Base-by-base conservation (phyloP, 1,284 basidiomycete genomes). In the Leccinum ponderosum region DNA sequence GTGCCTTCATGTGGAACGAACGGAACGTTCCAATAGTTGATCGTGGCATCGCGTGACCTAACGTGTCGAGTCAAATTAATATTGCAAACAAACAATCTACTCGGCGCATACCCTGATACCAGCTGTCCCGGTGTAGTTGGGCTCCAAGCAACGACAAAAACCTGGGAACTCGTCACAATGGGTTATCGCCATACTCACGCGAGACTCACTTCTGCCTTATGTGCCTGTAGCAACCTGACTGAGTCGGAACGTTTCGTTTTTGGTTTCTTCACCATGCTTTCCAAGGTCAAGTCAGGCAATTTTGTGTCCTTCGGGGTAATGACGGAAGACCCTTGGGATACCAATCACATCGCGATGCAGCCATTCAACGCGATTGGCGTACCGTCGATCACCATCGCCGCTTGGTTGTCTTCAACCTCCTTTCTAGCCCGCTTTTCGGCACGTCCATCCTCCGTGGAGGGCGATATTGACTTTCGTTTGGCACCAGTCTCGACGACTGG, bases 111-210 rank as follows among this genome's bases (percentile, higher is more conserved):
- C 87, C 93, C 93, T 33, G 92, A 87, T 29, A 91, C 90, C 15
- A 94, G 75, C 14, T 87, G 70, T 48, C 82, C 79, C 29, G 78
- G 78, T n/a, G 83, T 78, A 50, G 77, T 79, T 8, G 92, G 90
- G 73, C 92, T 94, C 82, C 90, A 94, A 4, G 87, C 83, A 62
- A 89, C 91, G 6, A 91, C 86, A 62, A 93, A 94, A 3, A 94
- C 89, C 90, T 93, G 67, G 20, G 52, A 59, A 39, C 11, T 35
- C 20, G 14, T 66, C 33, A 59, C 7, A 53, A 15, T 22, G 48
- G 35, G 44, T 60, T 60, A 20, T n/a, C 22, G 5, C n/a, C 27
- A 17, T 47, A 35, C 25, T 35, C 42, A 50, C 20, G 59, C 42
- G 51, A 55, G 20, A 64, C 71, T 53, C 69, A 89, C 89, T 77